phyloP scores from a whole-genome alignment of 1,139 yeast genomes.

The Candida labiduridarum region DNA sequence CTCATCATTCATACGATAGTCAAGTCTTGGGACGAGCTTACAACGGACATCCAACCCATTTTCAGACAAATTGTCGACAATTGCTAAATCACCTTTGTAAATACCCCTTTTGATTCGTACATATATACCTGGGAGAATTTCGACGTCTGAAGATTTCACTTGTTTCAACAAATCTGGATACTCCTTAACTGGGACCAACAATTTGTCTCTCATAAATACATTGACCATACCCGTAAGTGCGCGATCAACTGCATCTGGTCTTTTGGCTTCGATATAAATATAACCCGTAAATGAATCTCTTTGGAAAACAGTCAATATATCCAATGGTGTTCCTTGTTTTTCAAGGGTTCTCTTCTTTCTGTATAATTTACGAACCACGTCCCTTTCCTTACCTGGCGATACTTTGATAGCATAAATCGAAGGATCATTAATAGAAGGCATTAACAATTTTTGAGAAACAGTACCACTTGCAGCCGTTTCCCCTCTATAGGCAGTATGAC shows the following conservation, averaged over 20 bases:
- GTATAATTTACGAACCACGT: conserved; percentile 78
- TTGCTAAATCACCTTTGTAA: conserved; percentile 90
- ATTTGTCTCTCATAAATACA: conserved; percentile 68
- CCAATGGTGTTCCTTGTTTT: conserved; percentile 60
- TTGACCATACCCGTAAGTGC: conserved; percentile 91
- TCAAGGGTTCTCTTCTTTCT: conserved; percentile 79
- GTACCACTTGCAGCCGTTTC: conserved; percentile 72
- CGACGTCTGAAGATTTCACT: conserved; percentile 84
- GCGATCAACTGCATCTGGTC: conserved; percentile 87
- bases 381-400: conserved; percentile 92
- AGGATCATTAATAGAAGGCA: conserved; percentile 97
- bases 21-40: conserved; percentile 89
- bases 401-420: conserved; percentile 95
- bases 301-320: conserved; percentile 89
- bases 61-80: conserved; percentile 90
- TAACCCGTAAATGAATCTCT: conserved; percentile 92
- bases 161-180: conserved; percentile 93
- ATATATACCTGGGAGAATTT: conserved; percentile 87
- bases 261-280: conserved; percentile 90
- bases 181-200: conserved; percentile 93
- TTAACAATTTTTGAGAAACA: conserved; percentile 88
- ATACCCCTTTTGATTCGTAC: conserved; percentile 90
- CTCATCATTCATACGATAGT: conserved; percentile 75
- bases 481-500: conserved; percentile 84
- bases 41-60: conserved; percentile 93